phyloP scores from a whole-genome alignment of 2,329 filamentous ascomycete genomes.

The Venturia aucupariae region DNA sequence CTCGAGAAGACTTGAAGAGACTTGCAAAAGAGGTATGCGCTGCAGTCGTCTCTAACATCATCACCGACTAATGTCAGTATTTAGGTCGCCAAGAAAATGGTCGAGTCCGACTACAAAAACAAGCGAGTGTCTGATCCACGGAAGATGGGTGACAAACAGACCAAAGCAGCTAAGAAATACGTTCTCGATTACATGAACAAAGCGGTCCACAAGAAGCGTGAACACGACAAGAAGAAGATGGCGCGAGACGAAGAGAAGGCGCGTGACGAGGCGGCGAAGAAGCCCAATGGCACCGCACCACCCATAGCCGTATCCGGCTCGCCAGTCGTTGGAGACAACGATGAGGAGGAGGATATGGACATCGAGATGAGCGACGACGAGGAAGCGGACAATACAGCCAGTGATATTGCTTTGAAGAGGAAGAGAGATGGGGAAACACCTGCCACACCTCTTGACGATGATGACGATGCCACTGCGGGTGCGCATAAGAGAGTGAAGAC shows the following conservation, averaged over 20 bases:
- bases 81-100: slow-evolving; percentile 72
- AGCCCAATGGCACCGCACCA: background rate
- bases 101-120: slow-evolving; percentile 85
- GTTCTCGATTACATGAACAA: slow-evolving; percentile 82
- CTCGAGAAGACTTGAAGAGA: slow-evolving; percentile 64
- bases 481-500: slow-evolving; percentile 13
- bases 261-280: slow-evolving; percentile 18
- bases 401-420: background rate
- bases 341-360: slow-evolving; percentile 10
- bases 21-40: slow-evolving; percentile 51
- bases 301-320: background rate
- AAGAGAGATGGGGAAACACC: slow-evolving; percentile 11
- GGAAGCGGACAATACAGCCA: background rate
- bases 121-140: slow-evolving; percentile 76
- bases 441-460: slow-evolving; percentile 13
- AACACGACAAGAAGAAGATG: slow-evolving; percentile 56
- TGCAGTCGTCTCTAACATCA: slow-evolving; percentile 38
- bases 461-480: slow-evolving; percentile 23
- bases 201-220: slow-evolving; percentile 66
- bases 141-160: slow-evolving; percentile 65
- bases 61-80: slow-evolving; percentile 18
- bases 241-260: slow-evolving; percentile 20
- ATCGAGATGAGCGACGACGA: slow-evolving; percentile 14
- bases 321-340: slow-evolving; percentile 2
- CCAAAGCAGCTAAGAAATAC: slow-evolving; percentile 72